These are phyloP conservation scores for Globisporangium viniferum DNA, from an alignment of 352 stramenopile genomes.

Conservation along the genomic window DNA sequence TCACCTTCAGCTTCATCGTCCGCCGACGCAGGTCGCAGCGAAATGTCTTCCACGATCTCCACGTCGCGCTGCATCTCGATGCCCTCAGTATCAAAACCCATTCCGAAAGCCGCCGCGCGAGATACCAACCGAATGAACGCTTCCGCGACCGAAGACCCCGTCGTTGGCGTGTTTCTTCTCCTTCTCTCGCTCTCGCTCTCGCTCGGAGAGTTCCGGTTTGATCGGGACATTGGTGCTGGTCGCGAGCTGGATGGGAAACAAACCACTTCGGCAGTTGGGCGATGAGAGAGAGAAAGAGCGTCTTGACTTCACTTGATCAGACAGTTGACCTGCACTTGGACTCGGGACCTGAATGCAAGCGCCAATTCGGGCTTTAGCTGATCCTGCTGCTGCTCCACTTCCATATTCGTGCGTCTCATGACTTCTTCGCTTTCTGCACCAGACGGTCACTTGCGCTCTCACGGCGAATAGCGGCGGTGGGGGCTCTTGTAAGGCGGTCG, in stretches of 20 bases:
- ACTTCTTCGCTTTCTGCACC: background rate
- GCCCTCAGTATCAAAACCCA: background rate
- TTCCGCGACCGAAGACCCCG: background rate
- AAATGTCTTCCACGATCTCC: constrained; percentile 7
- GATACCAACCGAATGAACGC: constrained; percentile 1
- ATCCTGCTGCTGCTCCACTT: constrained; percentile 3
- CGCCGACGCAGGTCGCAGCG: background rate
- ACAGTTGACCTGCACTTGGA: background rate
- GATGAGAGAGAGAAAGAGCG: background rate
- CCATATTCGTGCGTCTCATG: background rate
- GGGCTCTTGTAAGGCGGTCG: background rate
- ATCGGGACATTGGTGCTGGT: background rate
- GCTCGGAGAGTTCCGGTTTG: background rate
- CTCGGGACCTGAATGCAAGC: background rate
- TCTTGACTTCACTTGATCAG: constrained; percentile 1
- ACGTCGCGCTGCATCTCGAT: background rate
- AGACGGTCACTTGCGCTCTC: background rate
- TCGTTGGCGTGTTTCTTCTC: background rate
- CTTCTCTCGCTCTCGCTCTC: background rate
- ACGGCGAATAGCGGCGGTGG: too few relatives aligned
- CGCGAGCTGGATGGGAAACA: background rate
- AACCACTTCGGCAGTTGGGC: background rate
- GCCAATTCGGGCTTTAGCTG: background rate
- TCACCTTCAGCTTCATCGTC: background rate
- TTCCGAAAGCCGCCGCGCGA: constrained; percentile 1